Percentiles rank a stretch among this genome's conserved stretches.
phyloP scores from a whole-genome alignment of 805 yeast genomes.

The Sugiyamaella lignohabitans region DNA sequence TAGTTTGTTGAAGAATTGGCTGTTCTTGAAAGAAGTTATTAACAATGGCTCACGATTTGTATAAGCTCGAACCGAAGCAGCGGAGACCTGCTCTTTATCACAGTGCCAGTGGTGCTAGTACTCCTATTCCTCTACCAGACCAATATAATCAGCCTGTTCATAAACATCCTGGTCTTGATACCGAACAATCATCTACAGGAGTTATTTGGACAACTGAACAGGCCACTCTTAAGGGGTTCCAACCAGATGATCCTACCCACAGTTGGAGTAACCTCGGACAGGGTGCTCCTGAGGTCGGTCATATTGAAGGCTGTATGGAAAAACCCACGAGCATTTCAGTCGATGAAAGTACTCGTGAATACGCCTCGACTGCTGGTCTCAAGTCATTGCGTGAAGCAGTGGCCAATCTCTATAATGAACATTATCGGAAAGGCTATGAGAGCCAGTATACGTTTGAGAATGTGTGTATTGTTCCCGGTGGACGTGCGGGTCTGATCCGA shows the following conservation, averaged over 20 bases:
- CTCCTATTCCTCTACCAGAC: conserved; percentile 28
- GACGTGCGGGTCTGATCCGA: conserved; percentile 55
- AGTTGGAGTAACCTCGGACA: conserved; percentile 57
- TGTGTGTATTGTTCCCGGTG: conserved; percentile 60
- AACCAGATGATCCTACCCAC: conserved; percentile 29
- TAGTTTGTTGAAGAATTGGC: too few relatives aligned
- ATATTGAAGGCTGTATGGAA: conserved; percentile 50
- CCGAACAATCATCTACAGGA: conserved; percentile 54
- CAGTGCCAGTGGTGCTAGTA: conserved; percentile 22
- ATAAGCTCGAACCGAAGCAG: conserved; percentile 3
- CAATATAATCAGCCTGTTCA: conserved; percentile 24
- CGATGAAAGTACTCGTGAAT: conserved; percentile 46
- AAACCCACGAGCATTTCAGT: conserved; percentile 45
- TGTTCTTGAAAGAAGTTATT: too few relatives aligned
- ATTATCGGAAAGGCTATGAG: conserved; percentile 42
- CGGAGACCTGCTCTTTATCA: conserved; percentile 17
- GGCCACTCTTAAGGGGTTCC: conserved; percentile 51
- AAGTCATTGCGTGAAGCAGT: conserved; percentile 50
- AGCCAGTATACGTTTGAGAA: conserved; percentile 54
- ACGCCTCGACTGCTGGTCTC: conserved; percentile 56
- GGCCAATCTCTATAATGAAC: conserved; percentile 49
- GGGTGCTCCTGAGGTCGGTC: conserved; percentile 61
- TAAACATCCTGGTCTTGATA: conserved; percentile 53
- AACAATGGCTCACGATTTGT: background rate
- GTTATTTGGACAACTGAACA: conserved; percentile 61